Conservation (phyloP, 805 yeast genomes). For the Kurtzmaniella cleridarum region DNA sequence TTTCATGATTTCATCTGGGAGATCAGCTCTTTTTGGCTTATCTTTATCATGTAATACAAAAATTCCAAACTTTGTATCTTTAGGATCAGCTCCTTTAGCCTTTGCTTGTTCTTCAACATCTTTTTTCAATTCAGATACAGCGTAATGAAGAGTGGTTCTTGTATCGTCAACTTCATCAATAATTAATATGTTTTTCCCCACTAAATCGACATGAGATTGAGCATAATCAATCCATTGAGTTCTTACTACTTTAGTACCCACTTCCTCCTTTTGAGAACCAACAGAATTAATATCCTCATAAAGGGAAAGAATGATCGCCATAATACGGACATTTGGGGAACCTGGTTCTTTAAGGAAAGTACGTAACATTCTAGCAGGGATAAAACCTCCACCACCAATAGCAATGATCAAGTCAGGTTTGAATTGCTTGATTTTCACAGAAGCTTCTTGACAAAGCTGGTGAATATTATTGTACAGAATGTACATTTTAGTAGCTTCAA, state of each 20-base stretch:
- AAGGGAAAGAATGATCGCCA: constrained; percentile 89
- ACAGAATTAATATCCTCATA: constrained; percentile 75
- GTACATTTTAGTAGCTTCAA: constrained; percentile 47
- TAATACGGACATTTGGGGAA: constrained; percentile 82
- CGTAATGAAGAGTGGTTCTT: constrained; percentile 78
- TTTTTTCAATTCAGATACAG: constrained; percentile 65
- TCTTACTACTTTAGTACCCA: constrained; percentile 64
- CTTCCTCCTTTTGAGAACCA: constrained; percentile 47
- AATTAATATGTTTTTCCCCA: constrained; percentile 66
- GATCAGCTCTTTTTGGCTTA: constrained; percentile 66
- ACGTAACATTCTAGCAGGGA: constrained; percentile 94
- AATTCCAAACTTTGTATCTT: constrained; percentile 59
- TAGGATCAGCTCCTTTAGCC: constrained; percentile 43
- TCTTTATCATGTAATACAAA: constrained; percentile 75
- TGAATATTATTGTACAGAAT: constrained; percentile 79
- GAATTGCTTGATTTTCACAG: constrained; percentile 60
- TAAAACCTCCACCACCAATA: constrained; percentile 97
- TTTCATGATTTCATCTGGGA: constrained; percentile 59
- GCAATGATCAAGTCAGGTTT: constrained; percentile 91
- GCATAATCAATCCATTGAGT: constrained; percentile 81
- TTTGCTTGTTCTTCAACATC: constrained; percentile 61
- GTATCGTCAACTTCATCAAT: constrained; percentile 88
- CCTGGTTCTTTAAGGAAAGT: constrained; percentile 88
- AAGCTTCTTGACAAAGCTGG: constrained; percentile 60
- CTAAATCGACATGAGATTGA: constrained; percentile 54